Evolutionary conservation across 768 basidiomycete genomes (phyloP), one percentile per base, ranked within the genome.

Genomic region (Sarcodon aspratus): DNA sequence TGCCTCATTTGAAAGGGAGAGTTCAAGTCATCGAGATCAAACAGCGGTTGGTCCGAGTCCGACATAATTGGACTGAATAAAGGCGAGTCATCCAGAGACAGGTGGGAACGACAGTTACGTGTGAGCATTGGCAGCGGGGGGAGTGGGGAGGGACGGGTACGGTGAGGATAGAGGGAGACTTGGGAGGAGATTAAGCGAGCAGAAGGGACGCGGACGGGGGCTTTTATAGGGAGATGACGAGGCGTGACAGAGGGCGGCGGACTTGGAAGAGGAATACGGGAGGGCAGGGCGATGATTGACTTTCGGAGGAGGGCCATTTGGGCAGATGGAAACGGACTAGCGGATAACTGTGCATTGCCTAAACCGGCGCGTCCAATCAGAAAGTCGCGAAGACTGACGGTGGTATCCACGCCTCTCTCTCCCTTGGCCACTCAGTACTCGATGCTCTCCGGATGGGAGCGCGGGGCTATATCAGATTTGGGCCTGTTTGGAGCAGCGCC

Each of bases 11-110:
- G 58, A 59, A 54, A 54, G 50, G 48, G 47, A 56, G 51, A 11
- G 50, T 42, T 55, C n/a, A n/a, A n/a, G 49, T 79, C 75, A 57
- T 81, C 79, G 57, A 79, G 67, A 57, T 82, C 78, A 60, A 82
- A 80, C 61, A 80, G 70, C 66, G 79, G 66, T 50, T 74, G 70
- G 59, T 78, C 75, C 18, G 61, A 54, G 56, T 78, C 74, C n/a
- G 63, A 53, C 42, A 60, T 33, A 46, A 63, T 55, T 48, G 56
- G 49, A 51, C 66, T 63, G 57, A 67, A 69, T 34, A 59, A 54
- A 45, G 59, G 50, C 21, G 53, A 34, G 38, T 63, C 60, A 48
- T 55, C 54, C 44, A 63, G 54, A 50, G 61, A 56, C 54, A 61
- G 55, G 57, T 57, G 56, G 13, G 54, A 55, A 48, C 55, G 52